Evolutionary conservation across 148 eudicot genomes (phyloP), one percentile per base, ranked within the genome.

Genomic region (Arbutus unedo): DNA sequence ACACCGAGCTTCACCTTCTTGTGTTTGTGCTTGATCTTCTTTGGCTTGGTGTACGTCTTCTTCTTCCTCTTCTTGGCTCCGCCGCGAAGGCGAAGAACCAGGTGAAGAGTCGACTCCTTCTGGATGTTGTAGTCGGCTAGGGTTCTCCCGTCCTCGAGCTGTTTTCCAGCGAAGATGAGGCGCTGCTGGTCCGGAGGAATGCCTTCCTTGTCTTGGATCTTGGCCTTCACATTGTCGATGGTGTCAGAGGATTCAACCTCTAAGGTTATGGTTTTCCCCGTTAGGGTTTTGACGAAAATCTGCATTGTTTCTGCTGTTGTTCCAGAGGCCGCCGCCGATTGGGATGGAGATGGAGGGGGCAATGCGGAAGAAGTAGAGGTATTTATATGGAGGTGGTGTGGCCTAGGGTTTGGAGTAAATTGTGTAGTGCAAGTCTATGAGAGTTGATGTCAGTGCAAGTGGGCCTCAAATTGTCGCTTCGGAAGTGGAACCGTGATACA

Each of bases 11-110:
- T 76, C 4, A 85, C 83, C 80, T 48, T 81, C 81, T 54, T 83
- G 53, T 83, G 57, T 77, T 83, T 83, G 81, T 83, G 85, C 81
- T 83, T 83, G 68, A 83, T 83, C 85, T 83, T 83, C 85, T 83
- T 83, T 43, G 85, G 85, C 85, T 83, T 83, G 15, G 85, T 83
- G 77, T 83, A 83, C 1, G 85, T 83, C 85, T 83, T 83, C 81
- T 78, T 83, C 81, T 78, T 83, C 13, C 85, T n/a, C 77, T 78
- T 83, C 77, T 78, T 83, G 16, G 81, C 85, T 2, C 85, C 85
- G 3, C 85, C 85, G 1, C 81, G 53, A 5, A 83, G 47, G 3
- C 85, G 81, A 16, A 83, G 81, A 3, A 83, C 85, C 15, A 83
- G 68, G 75, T 77, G 85, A 16, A 83, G 85, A 5, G 85, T 83